Evolutionary conservation across 75 land plant species (phyloP).

Genomic region (Larix kaempferi): DNA sequence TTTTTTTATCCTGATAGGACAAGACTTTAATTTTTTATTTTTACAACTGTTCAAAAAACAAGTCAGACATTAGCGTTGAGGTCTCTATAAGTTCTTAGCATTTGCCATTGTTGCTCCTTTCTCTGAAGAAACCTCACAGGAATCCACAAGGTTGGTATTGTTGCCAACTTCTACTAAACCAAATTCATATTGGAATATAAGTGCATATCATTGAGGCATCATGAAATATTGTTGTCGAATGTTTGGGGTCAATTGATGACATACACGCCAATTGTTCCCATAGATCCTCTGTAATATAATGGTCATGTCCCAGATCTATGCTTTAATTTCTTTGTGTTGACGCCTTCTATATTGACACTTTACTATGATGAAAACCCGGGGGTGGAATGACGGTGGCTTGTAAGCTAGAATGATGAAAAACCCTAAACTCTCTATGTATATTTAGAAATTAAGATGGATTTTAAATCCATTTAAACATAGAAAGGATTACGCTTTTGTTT

Average conservation of each 20-base stretch:
- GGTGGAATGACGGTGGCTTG: too few relatives aligned
- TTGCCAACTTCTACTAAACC: constrained; percentile 87
- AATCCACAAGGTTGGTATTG: constrained; percentile 76
- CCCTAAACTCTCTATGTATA: too few relatives aligned
- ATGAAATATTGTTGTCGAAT: constrained; percentile 66
- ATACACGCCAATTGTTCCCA: constrained; percentile 78
- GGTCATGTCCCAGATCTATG: constrained; percentile 91
- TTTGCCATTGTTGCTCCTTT: constrained; percentile 78
- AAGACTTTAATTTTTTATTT: constrained; percentile 82
- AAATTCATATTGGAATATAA: constrained; percentile 88
- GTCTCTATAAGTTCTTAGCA: constrained; percentile 78
- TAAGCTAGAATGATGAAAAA: too few relatives aligned
- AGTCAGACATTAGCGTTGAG: constrained; percentile 73
- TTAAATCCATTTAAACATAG: too few relatives aligned
- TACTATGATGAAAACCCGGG: too few relatives aligned
- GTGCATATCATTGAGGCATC: constrained; percentile 81
- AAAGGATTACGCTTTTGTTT: too few relatives aligned
- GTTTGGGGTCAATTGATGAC: constrained; percentile 71
- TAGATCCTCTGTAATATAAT: constrained; percentile 83
- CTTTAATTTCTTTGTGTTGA: constrained; percentile 77
- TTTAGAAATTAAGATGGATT: too few relatives aligned
- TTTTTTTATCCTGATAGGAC: constrained; percentile 49
- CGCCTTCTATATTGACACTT: too few relatives aligned
- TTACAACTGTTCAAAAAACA: constrained; percentile 87
- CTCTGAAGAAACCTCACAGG: constrained; percentile 64